These are phyloP conservation scores for Aspergillus baeticus DNA, from an alignment of 495 filamentous ascomycete genomes.

Conservation along the genomic window DNA sequence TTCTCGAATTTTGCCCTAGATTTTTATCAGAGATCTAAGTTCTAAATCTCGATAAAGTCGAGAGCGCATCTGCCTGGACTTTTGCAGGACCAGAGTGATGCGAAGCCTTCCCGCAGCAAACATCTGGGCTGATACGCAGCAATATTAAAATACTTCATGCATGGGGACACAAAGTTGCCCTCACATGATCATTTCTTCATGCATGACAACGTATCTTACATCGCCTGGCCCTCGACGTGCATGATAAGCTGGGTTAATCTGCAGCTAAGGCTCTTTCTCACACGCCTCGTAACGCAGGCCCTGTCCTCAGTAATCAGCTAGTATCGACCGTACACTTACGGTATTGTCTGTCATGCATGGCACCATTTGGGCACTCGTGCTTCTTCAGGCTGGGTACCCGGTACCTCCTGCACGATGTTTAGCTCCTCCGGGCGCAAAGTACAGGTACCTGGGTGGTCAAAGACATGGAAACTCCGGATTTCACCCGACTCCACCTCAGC, in stretches of 20 bases:
- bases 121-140: slow-evolving; percentile 11
- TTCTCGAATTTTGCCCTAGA: neutral
- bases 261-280: slow-evolving; percentile 11
- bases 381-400: slow-evolving; percentile 1
- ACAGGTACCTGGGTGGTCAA: neutral
- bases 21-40: neutral
- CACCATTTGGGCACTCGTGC: slow-evolving; percentile 5
- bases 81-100: neutral
- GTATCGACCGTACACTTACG: slow-evolving; percentile 5
- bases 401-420: slow-evolving; percentile 3
- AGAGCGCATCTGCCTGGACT: neutral
- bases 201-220: slow-evolving; percentile 26
- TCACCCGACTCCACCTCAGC: neutral
- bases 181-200: slow-evolving; percentile 47
- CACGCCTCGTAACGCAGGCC: slow-evolving; percentile 2
- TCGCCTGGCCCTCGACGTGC: slow-evolving; percentile 10
- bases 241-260: slow-evolving; percentile 11
- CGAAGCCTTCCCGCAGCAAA: slow-evolving; percentile 14
- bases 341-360: neutral
- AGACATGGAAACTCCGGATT: neutral
- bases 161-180: slow-evolving; percentile 11
- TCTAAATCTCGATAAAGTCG: neutral
- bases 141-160: neutral
- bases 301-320: neutral
- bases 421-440: neutral